phyloP scores from a whole-genome alignment of 1,139 yeast species.

The Casaregolazyma lundiana region DNA sequence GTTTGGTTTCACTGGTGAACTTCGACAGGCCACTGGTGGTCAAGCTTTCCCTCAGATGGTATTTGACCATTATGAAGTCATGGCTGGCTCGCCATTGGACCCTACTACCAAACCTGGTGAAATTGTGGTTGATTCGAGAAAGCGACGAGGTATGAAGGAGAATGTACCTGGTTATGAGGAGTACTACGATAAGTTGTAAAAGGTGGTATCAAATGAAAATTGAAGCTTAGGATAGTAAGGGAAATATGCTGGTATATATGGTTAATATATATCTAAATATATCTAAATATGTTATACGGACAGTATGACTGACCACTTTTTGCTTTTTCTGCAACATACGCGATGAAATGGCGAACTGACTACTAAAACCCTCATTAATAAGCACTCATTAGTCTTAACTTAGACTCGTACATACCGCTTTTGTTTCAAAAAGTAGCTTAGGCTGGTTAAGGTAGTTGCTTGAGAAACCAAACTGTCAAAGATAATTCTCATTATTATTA shows the following conservation, averaged over 20 bases:
- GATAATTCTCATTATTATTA: not conserved
- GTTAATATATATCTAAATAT: not conserved
- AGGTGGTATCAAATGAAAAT: not conserved
- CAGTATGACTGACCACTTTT: too few species aligned
- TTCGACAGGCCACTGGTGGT: conserved; percentile 99
- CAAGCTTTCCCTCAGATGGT: conserved; percentile 99
- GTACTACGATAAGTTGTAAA: conserved; percentile 97
- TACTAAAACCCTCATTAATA: too few species aligned
- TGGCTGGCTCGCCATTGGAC: conserved; percentile 91
- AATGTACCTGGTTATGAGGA: conserved; percentile 99
- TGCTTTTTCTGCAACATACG: too few species aligned
- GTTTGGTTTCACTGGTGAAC: conserved; percentile 99
- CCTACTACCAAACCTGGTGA: conserved; percentile 91
- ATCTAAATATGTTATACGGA: not conserved
- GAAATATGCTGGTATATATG: conserved; percentile 1
- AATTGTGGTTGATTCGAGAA: conserved; percentile 85
- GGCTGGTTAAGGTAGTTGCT: too few species aligned
- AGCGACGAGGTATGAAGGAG: conserved; percentile 96
- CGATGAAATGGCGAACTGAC: too few species aligned
- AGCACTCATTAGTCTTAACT: too few species aligned
- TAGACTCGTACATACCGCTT: too few species aligned
- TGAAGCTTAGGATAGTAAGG: conserved; percentile 1
- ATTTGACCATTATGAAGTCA: conserved; percentile 95
- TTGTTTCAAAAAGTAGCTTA: too few species aligned
- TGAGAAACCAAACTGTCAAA: too few species aligned